These are phyloP conservation scores for Neospora caninum DNA, from an alignment of 169 alveolate genomes.

Conservation along the genomic window DNA sequence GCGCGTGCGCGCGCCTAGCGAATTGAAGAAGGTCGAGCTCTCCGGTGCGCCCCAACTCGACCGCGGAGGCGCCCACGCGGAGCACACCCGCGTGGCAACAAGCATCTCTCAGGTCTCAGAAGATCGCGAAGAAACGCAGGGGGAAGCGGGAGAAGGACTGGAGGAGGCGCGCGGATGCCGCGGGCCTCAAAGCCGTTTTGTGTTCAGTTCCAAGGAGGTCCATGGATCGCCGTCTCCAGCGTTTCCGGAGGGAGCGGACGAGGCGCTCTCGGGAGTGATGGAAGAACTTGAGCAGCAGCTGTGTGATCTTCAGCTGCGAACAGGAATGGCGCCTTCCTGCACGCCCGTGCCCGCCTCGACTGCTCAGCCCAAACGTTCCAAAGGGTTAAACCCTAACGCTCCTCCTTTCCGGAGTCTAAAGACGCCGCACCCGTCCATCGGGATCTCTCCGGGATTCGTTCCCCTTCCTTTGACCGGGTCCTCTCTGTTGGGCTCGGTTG, in stretches of 20 bases:
- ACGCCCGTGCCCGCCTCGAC: neutral
- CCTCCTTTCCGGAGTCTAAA: neutral
- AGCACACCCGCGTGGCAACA: neutral
- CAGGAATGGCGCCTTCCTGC: neutral
- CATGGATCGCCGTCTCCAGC: neutral
- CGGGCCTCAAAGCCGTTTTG: neutral
- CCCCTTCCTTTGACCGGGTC: neutral
- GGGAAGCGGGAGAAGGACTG: neutral
- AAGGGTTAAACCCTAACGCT: neutral
- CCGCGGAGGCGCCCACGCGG: neutral
- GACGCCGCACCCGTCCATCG: neutral
- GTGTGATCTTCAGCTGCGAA: neutral
- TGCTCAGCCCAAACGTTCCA: neutral
- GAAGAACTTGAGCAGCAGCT: constrained; percentile 27
- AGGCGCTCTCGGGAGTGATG: neutral
- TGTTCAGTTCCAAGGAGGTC: neutral
- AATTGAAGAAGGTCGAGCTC: neutral
- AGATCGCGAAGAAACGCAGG: neutral
- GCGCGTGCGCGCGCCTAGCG: too few relatives aligned
- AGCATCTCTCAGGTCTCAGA: neutral
- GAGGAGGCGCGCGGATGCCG: neutral
- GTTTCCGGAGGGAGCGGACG: neutral
- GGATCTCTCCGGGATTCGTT: neutral
- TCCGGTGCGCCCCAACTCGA: neutral
- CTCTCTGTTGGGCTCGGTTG: neutral